Conservation (phyloP, 2,329 filamentous ascomycete genomes). For the Chlorencoelia australis region DNA sequence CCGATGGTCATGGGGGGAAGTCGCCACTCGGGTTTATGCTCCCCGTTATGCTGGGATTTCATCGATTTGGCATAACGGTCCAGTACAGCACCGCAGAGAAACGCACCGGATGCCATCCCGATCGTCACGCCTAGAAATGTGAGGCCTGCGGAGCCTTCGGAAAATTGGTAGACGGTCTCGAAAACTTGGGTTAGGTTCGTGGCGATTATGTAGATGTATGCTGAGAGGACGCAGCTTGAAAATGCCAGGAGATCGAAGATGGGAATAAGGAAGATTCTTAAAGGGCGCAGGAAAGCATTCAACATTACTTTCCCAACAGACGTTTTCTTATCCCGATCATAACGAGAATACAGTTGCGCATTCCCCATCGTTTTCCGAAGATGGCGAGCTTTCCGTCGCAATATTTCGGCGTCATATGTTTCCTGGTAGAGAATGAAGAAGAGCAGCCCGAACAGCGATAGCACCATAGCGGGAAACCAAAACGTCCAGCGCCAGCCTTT, state of each 20-base stretch:
- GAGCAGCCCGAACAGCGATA: constrained; percentile 32
- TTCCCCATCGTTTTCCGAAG: constrained; percentile 39
- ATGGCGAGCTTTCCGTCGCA: constrained; percentile 34
- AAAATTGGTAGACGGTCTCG: constrained; percentile 41
- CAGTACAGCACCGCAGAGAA: not conserved
- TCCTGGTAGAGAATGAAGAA: constrained; percentile 38
- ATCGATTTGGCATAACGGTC: constrained; percentile 19
- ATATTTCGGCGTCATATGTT: constrained; percentile 37
- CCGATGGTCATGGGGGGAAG: constrained; percentile 46
- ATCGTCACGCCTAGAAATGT: constrained; percentile 40
- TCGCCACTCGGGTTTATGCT: constrained; percentile 45
- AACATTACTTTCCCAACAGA: constrained; percentile 26
- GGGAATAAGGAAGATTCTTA: constrained; percentile 36
- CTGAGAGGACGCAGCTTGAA: constrained; percentile 41
- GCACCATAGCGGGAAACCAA: constrained; percentile 37
- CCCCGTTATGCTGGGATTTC: constrained; percentile 23
- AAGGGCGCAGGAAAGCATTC: constrained; percentile 34
- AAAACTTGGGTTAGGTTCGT: constrained; percentile 51
- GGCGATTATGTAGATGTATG: constrained; percentile 44
- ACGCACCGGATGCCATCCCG: constrained; percentile 20
- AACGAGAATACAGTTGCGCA: constrained; percentile 33
- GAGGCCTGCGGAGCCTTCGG: constrained; percentile 44
- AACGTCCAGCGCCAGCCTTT: constrained; percentile 45
- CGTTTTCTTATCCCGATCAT: constrained; percentile 33
- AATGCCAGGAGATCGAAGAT: constrained; percentile 42